Evolutionary conservation across 139 green algal species (phyloP).

Genomic region (Picochlorum sp.): DNA sequence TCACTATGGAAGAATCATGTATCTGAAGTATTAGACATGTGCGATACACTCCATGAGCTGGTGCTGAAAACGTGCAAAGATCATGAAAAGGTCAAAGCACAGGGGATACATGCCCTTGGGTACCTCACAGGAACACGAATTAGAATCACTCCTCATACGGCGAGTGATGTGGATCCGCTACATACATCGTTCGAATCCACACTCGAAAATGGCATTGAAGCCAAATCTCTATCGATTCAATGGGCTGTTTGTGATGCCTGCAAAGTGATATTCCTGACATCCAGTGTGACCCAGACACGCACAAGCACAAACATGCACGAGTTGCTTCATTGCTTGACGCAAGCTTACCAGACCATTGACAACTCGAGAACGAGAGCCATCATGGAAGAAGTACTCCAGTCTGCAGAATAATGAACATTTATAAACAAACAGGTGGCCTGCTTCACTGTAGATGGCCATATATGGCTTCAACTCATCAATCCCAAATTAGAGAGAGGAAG

Average conservation of each 20-base stretch:
- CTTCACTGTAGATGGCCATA: too few species aligned
- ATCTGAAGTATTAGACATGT: not conserved
- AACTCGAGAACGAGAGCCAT: too few species aligned
- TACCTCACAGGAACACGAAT: not conserved
- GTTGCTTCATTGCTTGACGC: too few species aligned
- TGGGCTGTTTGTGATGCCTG: not conserved
- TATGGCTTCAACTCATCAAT: too few species aligned
- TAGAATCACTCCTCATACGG: not conserved
- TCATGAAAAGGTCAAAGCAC: slow-evolving; percentile 2
- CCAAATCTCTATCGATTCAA: not conserved
- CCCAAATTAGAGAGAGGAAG: too few species aligned
- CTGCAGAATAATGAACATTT: too few species aligned
- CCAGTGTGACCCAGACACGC: not conserved
- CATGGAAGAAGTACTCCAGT: too few species aligned
- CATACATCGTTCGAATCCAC: not conserved
- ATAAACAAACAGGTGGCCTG: too few species aligned
- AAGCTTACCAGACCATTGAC: too few species aligned
- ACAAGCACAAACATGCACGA: too few species aligned
- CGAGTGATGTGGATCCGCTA: not conserved
- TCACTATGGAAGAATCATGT: not conserved
- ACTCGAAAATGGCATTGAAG: not conserved
- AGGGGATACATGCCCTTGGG: not conserved
- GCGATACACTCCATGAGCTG: not conserved
- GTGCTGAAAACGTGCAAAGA: not conserved
- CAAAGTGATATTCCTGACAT: slow-evolving; percentile 2